A percentile compares a stretch with the other conserved stretches of the same genome.
Evolutionary conservation across 805 yeast species (phyloP).

Genomic region (Candida cerambycidarum): DNA sequence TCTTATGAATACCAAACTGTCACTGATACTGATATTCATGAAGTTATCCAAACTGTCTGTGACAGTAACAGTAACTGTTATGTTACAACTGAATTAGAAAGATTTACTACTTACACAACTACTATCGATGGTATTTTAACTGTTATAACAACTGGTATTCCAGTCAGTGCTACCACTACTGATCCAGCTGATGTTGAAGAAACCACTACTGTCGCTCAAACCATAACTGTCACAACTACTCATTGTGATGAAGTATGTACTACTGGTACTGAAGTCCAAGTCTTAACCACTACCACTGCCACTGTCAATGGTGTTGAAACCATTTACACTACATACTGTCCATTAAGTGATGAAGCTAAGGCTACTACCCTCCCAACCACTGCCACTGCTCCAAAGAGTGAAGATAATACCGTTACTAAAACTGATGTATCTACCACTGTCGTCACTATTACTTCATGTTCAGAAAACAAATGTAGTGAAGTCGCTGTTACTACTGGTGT

Average conservation of each 20-base stretch:
- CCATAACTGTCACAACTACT: conserved; percentile 17
- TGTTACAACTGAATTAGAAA: conserved; percentile 33
- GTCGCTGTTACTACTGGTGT: conserved; percentile 36
- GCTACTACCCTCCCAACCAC: conserved; percentile 8
- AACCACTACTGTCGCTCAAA: conserved; percentile 11
- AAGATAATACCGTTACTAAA: conserved; percentile 14
- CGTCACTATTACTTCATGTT: conserved; percentile 38
- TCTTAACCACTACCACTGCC: conserved; percentile 27
- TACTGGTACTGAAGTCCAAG: conserved; percentile 18
- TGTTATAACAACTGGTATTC: conserved; percentile 34
- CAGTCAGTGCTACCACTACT: conserved; percentile 16
- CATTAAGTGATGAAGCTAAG: conserved; percentile 11
- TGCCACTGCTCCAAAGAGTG: neutral
- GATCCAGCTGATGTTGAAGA: conserved; percentile 6
- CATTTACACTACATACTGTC: conserved; percentile 40
- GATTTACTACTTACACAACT: conserved; percentile 34
- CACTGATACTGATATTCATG: conserved; percentile 25
- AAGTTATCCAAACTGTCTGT: conserved; percentile 35
- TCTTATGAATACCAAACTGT: conserved; percentile 15
- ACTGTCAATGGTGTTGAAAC: conserved; percentile 34
- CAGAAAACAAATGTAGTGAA: conserved; percentile 28
- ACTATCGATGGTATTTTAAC: conserved; percentile 41
- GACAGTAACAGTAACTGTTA: conserved; percentile 26
- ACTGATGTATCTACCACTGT: conserved; percentile 25
- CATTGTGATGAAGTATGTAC: conserved; percentile 15